Percentiles rank a stretch among this genome's conserved stretches.
phyloP scores from a whole-genome alignment of 2,329 filamentous ascomycete genomes.

The Colletotrichum theobromicola region DNA sequence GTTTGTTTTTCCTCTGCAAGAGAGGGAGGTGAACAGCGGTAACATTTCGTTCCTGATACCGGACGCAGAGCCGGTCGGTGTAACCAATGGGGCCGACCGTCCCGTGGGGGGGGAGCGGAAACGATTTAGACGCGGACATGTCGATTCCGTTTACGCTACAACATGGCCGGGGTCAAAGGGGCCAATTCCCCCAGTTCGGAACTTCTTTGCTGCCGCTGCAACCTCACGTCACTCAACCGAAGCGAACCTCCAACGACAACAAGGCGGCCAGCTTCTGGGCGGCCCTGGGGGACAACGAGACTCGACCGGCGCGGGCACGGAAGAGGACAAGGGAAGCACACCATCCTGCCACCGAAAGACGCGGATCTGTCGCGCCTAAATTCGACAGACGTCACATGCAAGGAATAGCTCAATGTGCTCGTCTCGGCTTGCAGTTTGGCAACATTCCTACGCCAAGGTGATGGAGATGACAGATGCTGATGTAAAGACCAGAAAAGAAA shows the following conservation, averaged over 20 bases:
- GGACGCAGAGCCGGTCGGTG: neutral
- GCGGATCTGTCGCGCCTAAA: constrained; percentile 10
- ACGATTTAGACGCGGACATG: constrained; percentile 13
- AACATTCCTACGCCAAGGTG: too few species aligned
- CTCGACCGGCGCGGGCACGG: neutral
- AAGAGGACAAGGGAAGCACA: neutral
- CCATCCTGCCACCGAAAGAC: neutral
- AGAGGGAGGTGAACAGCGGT: neutral
- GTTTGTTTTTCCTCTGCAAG: neutral
- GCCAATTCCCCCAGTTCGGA: neutral
- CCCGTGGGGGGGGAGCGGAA: neutral
- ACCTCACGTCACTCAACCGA: constrained; percentile 10
- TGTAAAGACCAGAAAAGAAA: neutral
- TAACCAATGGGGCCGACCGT: neutral
- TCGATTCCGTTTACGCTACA: constrained; percentile 12
- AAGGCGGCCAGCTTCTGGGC: neutral
- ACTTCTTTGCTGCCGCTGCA: neutral
- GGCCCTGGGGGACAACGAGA: neutral
- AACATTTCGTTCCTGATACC: neutral
- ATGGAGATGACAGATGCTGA: constrained; percentile 19
- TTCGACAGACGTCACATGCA: neutral
- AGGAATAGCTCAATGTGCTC: neutral
- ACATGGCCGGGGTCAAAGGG: neutral
- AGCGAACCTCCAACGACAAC: neutral
- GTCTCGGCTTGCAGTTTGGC: neutral